Evolutionary conservation across 768 basidiomycete genomes (phyloP), one percentile per base, ranked within the genome.

Genomic region (Peribolospora baueri): DNA sequence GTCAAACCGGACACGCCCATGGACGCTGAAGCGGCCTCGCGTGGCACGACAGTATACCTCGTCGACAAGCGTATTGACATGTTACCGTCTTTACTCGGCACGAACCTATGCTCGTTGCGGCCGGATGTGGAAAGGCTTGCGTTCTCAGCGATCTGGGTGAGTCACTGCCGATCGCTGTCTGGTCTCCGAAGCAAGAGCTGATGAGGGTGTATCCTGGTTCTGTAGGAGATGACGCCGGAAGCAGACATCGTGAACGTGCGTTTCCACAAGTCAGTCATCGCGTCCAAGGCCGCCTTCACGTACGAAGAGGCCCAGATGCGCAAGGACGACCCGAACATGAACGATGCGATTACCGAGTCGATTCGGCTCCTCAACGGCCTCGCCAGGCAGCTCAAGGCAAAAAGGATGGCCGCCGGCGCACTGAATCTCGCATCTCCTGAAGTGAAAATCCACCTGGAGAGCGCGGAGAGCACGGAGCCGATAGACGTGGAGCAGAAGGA

Each of bases 61-160:
- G 91, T 97, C 5, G 91, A 98, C 72, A 91, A 90, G 68, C 84
- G 91, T 42, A 87, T 98, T 52, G 93, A 97, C 70, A 98, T 98
- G 93, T 72, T 98, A 50, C 93, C 93, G 0, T 72, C 80, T 3
- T 73, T 98, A 7, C 73, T 98, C 5, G 93, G 93, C 1, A 97
- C 91, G 1, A 98, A 97, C 63, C 69, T 98, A 8, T 98, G 93
- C 65, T 91, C 87, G 4, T 71, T 98, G 45, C 69, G 91, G 50
- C 87, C 90, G 0, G 76, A 82, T 61, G 90, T 98, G 5, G 93
- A 97, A 68, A 74, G 93, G 38, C 67, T 98, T 49, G 93, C 91
- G 2, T 97, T 98, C 65, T 90, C 86, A 0, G 82, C 79, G 8
- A 83, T 98, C 54, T 98, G 93, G 91, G 90, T 88, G 61, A 54